Base-by-base conservation (phyloP, 2,329 filamentous ascomycete genomes). In the Alternaria sp. region DNA sequence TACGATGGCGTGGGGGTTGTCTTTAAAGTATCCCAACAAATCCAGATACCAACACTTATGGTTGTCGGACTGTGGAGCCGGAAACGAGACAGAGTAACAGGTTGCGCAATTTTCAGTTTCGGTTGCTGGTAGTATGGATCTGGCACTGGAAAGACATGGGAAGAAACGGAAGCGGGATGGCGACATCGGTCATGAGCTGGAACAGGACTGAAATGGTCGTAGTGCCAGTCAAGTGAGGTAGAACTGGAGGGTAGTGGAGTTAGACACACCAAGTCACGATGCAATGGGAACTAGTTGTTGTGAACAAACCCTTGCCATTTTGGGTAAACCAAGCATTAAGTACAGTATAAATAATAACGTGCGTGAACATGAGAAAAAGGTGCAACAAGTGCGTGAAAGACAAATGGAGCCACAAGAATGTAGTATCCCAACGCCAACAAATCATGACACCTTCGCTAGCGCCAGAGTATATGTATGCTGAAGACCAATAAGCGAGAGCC, bases 251-350 rank as follows among this genome's bases (percentile, higher is more conserved):
- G 22, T 28, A 22, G 12, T 16, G 10, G 53, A 14, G 16, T 10
- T 3, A 2, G 12, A 22, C 12, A 40, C 10, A n/a, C 5, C 41
- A n/a, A 32, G 45, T 52, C 46, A 46, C 52, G 18, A 22, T 32
- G n/a, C 25, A 18, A 34, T 11, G 11, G 41, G 20, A 14, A 44
- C 14, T 3, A 36, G 20, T 12, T 20, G 14, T 60, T 54, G 28
- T 65, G 58, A 67, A 68, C 44, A 57, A 60, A 68, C 58, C 61
- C 53, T 67, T 64, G 54, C 38, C 55, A 68, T 66, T 69, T 32
- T 12, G 50, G 59, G 56, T 34, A 61, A 63, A 51, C 44, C 56
- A 59, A 57, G 55, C 59, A 57, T 49, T 62, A 55, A 55, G 38
- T 59, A 64, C 58, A 60, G 30, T 44, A 20, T 56, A 14, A 44